Base-by-base conservation (phyloP, 75 land plant species). In the Larix kaempferi region DNA sequence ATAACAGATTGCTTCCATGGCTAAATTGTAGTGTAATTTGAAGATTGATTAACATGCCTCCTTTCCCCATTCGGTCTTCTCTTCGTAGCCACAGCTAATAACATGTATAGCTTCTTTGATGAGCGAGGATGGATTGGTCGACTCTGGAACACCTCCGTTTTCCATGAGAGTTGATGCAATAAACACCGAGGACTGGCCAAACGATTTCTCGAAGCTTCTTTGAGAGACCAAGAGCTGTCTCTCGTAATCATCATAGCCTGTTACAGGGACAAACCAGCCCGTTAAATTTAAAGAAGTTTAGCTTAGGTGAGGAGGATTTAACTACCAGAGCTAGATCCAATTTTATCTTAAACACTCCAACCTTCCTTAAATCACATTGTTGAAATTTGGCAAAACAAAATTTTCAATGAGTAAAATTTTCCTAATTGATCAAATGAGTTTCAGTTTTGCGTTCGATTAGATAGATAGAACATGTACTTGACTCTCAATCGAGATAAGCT, bases 41-140 rank as follows among this genome's bases (percentile, higher is more conserved):
- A 49, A 49, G 54, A 11, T 49, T 49, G 54, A 49, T 49, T 49
- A 10, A 49, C 66, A 22, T 62, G 78, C 89, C 85, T 89, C 89
- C 78, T 85, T 89, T 25, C 91, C 91, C 91, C 91, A 89, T 61
- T 74, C 84, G 22, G 89, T 87, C 65, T 89, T 89, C 80, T 89
- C 91, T 74, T 89, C 91, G 78, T 89, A 89, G 6, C 91, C 89
- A 66, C 91, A 89, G 83, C 91, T 79, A 35, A 89, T 89, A 71
- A 87, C 91, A 81, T 89, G 91, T 41, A 89, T 89, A 59, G 91
- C 91, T 83, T 89, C 91, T 59, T 85, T 85, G 79, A 87, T 84
- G 15, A 89, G 79, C 4, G 77, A 80, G 6, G 91, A 67, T 44
- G 87, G 83, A 57, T 87, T 73, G 17, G 73, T 76, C 29, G 89